Evolutionary conservation across 2,329 filamentous ascomycete species (phyloP).

Genomic region (Elsinoe ampelina): DNA sequence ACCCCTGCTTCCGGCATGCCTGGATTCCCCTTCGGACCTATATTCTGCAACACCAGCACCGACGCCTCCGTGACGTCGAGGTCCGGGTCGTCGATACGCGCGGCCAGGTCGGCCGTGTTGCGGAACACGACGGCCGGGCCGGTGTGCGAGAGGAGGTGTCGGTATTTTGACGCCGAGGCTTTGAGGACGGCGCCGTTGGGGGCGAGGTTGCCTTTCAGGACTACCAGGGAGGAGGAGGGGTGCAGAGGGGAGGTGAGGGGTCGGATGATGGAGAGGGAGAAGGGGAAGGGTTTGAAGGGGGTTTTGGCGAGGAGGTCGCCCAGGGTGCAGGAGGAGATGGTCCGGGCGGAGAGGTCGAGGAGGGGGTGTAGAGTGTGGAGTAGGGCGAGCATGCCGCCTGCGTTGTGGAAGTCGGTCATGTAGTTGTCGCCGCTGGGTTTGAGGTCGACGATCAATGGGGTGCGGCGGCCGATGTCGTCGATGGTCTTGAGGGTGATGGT

Average conservation of each 20-base stretch:
- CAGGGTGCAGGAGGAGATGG: constrained; percentile 40
- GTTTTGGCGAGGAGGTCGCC: constrained; percentile 37
- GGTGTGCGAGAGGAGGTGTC: constrained; percentile 34
- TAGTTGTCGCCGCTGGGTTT: constrained; percentile 44
- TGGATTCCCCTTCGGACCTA: constrained; percentile 43
- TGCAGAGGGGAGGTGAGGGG: constrained; percentile 38
- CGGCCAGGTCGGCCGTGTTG: constrained; percentile 38
- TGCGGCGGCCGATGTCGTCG: constrained; percentile 40
- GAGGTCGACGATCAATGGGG: constrained; percentile 42
- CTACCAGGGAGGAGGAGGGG: constrained; percentile 36
- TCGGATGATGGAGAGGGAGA: constrained; percentile 36
- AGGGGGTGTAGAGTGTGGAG: constrained; percentile 39
- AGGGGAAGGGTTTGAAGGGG: constrained; percentile 34
- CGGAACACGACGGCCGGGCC: constrained; percentile 42
- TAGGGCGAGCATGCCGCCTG: constrained; percentile 42
- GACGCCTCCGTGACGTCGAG: constrained; percentile 37
- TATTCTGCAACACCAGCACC: constrained; percentile 40
- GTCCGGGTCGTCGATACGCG: constrained; percentile 37
- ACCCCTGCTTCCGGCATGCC: constrained; percentile 46
- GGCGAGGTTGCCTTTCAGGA: constrained; percentile 40
- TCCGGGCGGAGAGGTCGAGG: constrained; percentile 38
- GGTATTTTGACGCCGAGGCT: constrained; percentile 42
- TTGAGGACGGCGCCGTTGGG: constrained; percentile 43
- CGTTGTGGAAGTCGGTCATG: constrained; percentile 48
- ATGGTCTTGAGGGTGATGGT: constrained; percentile 38